phyloP scores from a whole-genome alignment of 352 stramenopile species.

The Phytophthora vignae region DNA sequence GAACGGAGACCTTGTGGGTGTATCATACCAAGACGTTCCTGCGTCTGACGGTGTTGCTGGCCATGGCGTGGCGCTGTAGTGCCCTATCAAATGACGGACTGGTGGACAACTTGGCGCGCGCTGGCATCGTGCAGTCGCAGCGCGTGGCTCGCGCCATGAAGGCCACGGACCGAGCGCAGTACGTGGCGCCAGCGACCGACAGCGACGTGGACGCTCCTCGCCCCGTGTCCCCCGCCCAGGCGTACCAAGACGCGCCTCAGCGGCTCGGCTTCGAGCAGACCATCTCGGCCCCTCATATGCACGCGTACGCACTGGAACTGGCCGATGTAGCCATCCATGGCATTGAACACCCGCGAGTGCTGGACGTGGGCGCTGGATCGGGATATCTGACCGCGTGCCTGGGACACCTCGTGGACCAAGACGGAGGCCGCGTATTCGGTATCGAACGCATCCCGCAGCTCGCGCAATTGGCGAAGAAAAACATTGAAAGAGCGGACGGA shows the following conservation, averaged over 20 bases:
- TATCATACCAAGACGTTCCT: not conserved
- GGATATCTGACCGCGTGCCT: conserved; percentile 96
- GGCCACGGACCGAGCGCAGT: conserved; percentile 75
- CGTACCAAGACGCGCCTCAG: conserved; percentile 88
- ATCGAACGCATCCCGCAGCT: conserved; percentile 93
- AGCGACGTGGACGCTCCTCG: conserved; percentile 7
- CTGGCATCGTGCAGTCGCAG: conserved; percentile 73
- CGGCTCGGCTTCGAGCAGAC: conserved; percentile 86
- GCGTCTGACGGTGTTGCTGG: conserved; percentile 7
- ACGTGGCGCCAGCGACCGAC: conserved; percentile 37
- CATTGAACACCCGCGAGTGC: conserved; percentile 64
- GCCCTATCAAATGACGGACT: conserved; percentile 69
- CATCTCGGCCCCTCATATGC: conserved; percentile 94
- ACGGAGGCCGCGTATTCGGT: conserved; percentile 73
- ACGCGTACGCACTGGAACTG: conserved; percentile 86
- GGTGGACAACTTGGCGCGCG: conserved; percentile 74
- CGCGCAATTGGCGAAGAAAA: conserved; percentile 81
- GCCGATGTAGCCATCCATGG: conserved; percentile 60
- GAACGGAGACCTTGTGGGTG: not conserved
- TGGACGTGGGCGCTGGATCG: conserved; percentile 96
- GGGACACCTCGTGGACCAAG: conserved; percentile 77
- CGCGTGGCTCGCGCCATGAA: conserved; percentile 79
- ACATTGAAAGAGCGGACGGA: conserved; percentile 81
- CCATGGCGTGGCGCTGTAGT: conserved; percentile 82
- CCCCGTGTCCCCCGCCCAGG: conserved; percentile 39